Conservation (phyloP, 164 flowering plant genomes). For the Aristolochia californica region DNA sequence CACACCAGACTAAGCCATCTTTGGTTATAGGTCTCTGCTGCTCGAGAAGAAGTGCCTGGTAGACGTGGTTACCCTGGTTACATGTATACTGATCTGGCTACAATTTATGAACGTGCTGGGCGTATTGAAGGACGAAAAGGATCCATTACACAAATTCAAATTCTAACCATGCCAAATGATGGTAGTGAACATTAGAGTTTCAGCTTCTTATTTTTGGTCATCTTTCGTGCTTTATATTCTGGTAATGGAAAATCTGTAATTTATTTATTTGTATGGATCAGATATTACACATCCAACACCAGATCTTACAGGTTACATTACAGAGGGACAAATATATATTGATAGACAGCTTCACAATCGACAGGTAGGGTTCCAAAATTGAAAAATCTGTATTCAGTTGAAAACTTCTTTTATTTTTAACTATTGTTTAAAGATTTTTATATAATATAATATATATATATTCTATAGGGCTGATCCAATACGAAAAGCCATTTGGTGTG, state of each 20-base stretch:
- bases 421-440: no score
- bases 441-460: no score
- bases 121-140: slow-evolving; percentile 96
- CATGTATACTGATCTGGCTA: no score
- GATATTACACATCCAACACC: slow-evolving; percentile 99
- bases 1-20: no score
- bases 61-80: no score
- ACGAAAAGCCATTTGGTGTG: no score
- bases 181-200: slow-evolving; percentile 27
- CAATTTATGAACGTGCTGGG: no score
- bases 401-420: no score
- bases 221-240: neutral
- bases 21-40: slow-evolving; percentile 83
- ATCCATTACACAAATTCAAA: slow-evolving; percentile 96
- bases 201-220: neutral
- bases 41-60: slow-evolving; percentile 98
- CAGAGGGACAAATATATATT: slow-evolving; percentile 97
- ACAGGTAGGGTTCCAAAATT: slow-evolving; percentile 38
- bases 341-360: slow-evolving; percentile 86
- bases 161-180: slow-evolving; percentile 95
- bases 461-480: no score
- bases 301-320: slow-evolving; percentile 96
- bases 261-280: no score
- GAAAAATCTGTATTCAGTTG: neutral
- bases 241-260: no score